These are phyloP conservation scores for Epichloe bromicola DNA, from an alignment of 2,329 filamentous ascomycete species.

Conservation along the genomic window DNA sequence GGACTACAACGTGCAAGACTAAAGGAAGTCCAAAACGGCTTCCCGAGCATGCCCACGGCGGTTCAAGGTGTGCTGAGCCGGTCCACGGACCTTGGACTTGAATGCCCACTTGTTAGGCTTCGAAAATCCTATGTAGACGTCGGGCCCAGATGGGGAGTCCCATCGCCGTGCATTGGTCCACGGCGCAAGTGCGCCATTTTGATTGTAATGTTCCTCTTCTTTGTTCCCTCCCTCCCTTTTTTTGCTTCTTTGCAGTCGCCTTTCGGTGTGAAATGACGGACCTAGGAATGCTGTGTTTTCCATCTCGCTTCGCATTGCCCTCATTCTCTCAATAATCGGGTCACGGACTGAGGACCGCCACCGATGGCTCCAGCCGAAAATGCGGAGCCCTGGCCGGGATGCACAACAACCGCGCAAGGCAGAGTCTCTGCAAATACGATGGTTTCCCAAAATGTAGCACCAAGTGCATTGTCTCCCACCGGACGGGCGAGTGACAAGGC, in stretches of 20 bases:
- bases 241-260: background rate
- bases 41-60: too few relatives aligned
- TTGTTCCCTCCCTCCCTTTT: background rate
- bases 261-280: background rate
- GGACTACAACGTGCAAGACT: background rate
- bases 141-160: background rate
- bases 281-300: background rate
- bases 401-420: background rate
- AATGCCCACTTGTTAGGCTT: background rate
- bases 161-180: background rate
- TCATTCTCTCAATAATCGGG: background rate
- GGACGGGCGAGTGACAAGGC: background rate
- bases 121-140: too few relatives aligned
- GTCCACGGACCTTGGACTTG: background rate
- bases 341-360: background rate
- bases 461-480: constrained; percentile 1
- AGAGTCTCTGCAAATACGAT: background rate
- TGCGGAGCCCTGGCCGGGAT: background rate
- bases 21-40: background rate
- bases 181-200: background rate
- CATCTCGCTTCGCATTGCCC: background rate
- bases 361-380: background rate
- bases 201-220: background rate
- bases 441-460: background rate
- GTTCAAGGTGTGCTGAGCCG: background rate